Evolutionary conservation across 2,329 filamentous ascomycete species (phyloP).

Genomic region (Aspergillus alliaceus): DNA sequence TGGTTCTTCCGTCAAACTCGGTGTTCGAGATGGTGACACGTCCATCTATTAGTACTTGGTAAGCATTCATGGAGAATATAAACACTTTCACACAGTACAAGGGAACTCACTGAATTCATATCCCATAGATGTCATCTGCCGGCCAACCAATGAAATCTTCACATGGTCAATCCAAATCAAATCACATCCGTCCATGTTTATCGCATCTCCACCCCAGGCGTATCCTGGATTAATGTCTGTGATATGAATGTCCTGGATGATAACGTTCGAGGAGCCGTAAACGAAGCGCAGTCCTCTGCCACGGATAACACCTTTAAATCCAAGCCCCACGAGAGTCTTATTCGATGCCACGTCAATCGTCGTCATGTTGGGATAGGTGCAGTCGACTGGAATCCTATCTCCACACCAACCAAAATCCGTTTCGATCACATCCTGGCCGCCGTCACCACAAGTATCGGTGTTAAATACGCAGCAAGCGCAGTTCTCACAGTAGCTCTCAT

Average conservation of each 20-base stretch:
- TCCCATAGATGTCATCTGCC: background rate
- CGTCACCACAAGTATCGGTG: background rate
- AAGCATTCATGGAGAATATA: background rate
- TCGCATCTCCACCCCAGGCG: background rate
- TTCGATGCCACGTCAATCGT: background rate
- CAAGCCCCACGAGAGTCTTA: background rate
- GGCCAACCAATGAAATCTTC: background rate
- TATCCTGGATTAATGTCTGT: background rate
- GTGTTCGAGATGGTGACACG: constrained; percentile 61
- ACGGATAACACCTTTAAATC: background rate
- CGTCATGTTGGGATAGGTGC: background rate
- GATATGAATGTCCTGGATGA: background rate
- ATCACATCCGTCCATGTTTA: background rate
- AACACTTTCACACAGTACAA: background rate
- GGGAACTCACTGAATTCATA: background rate
- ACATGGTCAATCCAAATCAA: background rate
- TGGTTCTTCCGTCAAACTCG: constrained; percentile 56
- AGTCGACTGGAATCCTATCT: background rate
- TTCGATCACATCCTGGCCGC: background rate
- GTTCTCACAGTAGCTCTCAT: background rate
- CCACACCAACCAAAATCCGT: background rate
- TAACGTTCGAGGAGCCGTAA: background rate
- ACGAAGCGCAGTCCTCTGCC: background rate
- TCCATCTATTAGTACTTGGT: too few relatives aligned
- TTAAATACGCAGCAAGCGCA: background rate